Conservation (phyloP, 2,329 filamentous ascomycete genomes). For the Calonectria pseudoturangicola region DNA sequence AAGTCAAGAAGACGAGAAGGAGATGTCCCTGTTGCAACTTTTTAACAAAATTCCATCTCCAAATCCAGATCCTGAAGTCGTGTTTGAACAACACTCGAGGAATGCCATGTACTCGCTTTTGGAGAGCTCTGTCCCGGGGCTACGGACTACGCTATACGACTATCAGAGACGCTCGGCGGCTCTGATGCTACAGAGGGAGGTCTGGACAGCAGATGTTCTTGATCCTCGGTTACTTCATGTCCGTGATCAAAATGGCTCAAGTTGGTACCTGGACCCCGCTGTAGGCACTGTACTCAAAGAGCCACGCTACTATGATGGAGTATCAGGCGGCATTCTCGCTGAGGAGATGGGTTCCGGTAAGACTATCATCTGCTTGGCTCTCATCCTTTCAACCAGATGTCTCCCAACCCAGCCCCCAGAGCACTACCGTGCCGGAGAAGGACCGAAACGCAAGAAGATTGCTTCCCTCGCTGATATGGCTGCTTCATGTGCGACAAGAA, state of each 20-base stretch:
- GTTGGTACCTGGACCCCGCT: slow-evolving; percentile 83
- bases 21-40: slow-evolving; percentile 77
- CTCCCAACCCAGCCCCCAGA: slow-evolving; percentile 81
- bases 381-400: slow-evolving; percentile 84
- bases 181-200: slow-evolving; percentile 89
- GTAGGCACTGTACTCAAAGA: slow-evolving; percentile 77
- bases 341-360: slow-evolving; percentile 91
- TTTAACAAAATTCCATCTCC: slow-evolving; percentile 86
- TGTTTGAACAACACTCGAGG: slow-evolving; percentile 70
- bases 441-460: slow-evolving; percentile 65
- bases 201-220: slow-evolving; percentile 76
- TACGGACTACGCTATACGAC: slow-evolving; percentile 80
- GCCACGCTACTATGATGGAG: slow-evolving; percentile 83
- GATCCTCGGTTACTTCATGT: slow-evolving; percentile 83
- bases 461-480: slow-evolving; percentile 85
- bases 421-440: slow-evolving; percentile 68
- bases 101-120: slow-evolving; percentile 75
- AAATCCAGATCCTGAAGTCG: slow-evolving; percentile 68
- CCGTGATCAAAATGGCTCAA: slow-evolving; percentile 74
- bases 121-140: slow-evolving; percentile 70
- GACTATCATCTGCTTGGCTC: slow-evolving; percentile 87
- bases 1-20: slow-evolving; percentile 53
- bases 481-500: slow-evolving; percentile 79
- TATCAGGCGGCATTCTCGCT: slow-evolving; percentile 84
- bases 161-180: slow-evolving; percentile 89